Base-by-base conservation (phyloP, 2,329 filamentous ascomycete species). In the Penicillium sp. region DNA sequence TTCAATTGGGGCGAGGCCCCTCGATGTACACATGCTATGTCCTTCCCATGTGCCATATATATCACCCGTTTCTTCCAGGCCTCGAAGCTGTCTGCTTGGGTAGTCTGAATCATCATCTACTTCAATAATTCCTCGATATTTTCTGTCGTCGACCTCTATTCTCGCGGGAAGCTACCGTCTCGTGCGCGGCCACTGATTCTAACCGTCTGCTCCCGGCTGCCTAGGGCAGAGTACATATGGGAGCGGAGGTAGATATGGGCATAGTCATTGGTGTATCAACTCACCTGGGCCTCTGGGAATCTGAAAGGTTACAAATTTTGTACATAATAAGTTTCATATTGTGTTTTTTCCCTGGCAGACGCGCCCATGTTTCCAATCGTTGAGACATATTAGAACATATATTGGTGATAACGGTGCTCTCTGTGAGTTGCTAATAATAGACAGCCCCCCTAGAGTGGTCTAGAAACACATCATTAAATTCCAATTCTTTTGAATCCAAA, bases 331-430 rank as follows among this genome's bases (percentile, higher is more conserved):
- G n/a, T n/a, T n/a, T n/a, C n/a, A n/a, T n/a, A n/a, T n/a, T n/a
- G n/a, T n/a, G n/a, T n/a, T n/a, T n/a, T 20, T 20, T 20, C 18
- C 4, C 18, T n/a, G n/a, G 18, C 18, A 20, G 18, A 20, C 18
- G 73, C 62, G 43, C 86, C 81, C 1, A 85, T 80, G 43, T 79
- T 59, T 86, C 83, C 2, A 86, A 76, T 11, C 81, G 75, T 62
- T 83, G 74, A 86, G 75, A 13, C 83, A n/a, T 82, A 60, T 85
- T 70, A 28, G 75, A 57, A 2, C 80, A 82, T 0, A 76, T 82
- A 66, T 86, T 85, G 68, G 86, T 84, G 16, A 75, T 76, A 1
- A 62, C 57, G 6, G 37, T 51, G n/a, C 63, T 58, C 27, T 64
- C 53, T 4, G 69, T 52, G 13, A 72, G 64, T 6, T 68, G 54